Evolutionary conservation across 345 rosid genomes (phyloP).

Genomic region (Dipteronia dyeriana): DNA sequence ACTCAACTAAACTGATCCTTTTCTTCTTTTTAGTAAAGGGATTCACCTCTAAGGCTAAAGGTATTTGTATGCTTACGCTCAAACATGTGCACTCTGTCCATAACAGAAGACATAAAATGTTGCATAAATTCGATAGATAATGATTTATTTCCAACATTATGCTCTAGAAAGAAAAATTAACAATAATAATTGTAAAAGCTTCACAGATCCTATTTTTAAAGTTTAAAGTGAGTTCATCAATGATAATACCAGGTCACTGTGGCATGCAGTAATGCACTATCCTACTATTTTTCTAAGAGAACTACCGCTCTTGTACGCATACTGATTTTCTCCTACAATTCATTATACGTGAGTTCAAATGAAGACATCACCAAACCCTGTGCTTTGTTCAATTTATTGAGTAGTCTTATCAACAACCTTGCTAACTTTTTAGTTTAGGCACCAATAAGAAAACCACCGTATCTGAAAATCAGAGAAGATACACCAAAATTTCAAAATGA

Average conservation of each 20-base stretch:
- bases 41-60: too few relatives aligned
- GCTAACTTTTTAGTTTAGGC: too few relatives aligned
- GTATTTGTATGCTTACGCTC: too few relatives aligned
- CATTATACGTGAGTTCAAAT: neutral
- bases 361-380: too few relatives aligned
- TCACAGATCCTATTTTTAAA: neutral
- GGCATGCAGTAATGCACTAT: neutral
- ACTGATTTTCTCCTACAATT: neutral
- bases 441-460: too few relatives aligned
- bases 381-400: too few relatives aligned
- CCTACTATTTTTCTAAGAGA: neutral
- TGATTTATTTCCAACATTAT: too few relatives aligned
- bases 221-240: neutral
- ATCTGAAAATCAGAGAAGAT: too few relatives aligned
- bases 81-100: neutral
- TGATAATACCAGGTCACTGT: neutral
- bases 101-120: neutral
- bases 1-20: too few relatives aligned
- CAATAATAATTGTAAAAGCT: neutral
- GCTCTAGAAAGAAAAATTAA: neutral
- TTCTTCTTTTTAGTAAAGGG: too few relatives aligned
- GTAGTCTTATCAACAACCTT: too few relatives aligned
- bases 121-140: neutral
- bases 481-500: too few relatives aligned
- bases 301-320: neutral